These are phyloP conservation scores for Penicillium odoratum DNA, from an alignment of 495 filamentous ascomycete genomes.

Conservation along the genomic window DNA sequence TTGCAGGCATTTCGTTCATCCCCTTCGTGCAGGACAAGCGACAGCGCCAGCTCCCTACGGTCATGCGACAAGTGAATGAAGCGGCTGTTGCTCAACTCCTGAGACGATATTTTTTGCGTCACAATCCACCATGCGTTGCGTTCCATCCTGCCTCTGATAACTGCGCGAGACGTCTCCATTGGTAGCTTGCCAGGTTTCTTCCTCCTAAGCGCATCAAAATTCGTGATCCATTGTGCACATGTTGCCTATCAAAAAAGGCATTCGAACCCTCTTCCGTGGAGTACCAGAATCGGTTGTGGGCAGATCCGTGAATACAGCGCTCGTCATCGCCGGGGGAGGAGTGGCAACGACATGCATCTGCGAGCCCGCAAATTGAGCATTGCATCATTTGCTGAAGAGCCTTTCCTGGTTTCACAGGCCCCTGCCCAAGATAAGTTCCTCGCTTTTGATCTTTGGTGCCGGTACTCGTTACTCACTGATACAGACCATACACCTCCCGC, in stretches of 20 bases:
- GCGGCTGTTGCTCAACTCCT: neutral
- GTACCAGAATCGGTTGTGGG: constrained; percentile 2
- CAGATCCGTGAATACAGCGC: no score
- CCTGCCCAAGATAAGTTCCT: constrained; percentile 4
- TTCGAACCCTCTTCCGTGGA: neutral
- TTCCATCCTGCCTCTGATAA: constrained; percentile 1
- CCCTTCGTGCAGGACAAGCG: neutral
- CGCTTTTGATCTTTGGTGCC: constrained; percentile 1
- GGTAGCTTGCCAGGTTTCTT: constrained; percentile 1
- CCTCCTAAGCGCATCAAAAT: neutral
- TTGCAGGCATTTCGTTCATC: neutral
- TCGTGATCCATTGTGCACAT: neutral
- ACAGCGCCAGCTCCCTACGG: neutral
- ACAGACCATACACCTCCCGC: neutral
- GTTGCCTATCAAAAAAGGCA: constrained; percentile 1
- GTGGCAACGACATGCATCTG: no score
- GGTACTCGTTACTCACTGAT: constrained; percentile 1
- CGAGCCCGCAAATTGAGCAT: no score
- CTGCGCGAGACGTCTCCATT: constrained; percentile 1
- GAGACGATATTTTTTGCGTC: neutral
- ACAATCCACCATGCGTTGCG: neutral
- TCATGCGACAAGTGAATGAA: neutral
- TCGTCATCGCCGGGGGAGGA: no score
- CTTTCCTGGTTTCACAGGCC: neutral
- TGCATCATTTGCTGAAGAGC: no score